A percentile compares a stretch with the other conserved stretches of the same genome.
phyloP scores from a whole-genome alignment of 306 rosid genomes.

The Rubus parviflorus region DNA sequence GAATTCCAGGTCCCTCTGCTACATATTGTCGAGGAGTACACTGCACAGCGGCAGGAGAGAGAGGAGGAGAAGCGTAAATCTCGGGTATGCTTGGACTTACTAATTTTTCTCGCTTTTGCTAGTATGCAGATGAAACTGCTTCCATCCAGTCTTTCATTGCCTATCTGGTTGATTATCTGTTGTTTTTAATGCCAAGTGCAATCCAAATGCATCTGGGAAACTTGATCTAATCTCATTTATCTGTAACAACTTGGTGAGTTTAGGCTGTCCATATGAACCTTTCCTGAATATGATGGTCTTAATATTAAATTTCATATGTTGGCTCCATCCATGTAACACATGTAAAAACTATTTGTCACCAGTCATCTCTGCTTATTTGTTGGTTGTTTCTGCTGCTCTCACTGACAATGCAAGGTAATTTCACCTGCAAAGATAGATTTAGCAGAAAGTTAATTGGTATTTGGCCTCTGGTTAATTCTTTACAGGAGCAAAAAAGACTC shows the following conservation, averaged over 20 bases:
- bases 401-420: background rate
- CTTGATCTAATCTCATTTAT: background rate
- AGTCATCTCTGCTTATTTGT: background rate
- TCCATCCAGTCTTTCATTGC: background rate
- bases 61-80: conserved; percentile 84
- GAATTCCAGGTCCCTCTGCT: conserved; percentile 58
- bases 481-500: conserved; percentile 72
- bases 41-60: conserved; percentile 48
- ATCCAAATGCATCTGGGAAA: background rate
- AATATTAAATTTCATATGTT: background rate
- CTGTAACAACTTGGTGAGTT: background rate
- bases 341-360: background rate
- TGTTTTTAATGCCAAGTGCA: background rate
- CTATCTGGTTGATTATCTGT: background rate
- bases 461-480: background rate
- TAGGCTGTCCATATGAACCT: background rate
- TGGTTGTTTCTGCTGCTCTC: background rate
- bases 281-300: background rate
- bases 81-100: conserved; percentile 54
- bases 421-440: background rate
- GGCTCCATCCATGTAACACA: background rate
- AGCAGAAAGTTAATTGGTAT: background rate
- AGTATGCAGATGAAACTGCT: background rate
- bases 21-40: conserved; percentile 62
- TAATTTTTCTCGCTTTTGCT: background rate